Percentiles rank a stretch among this genome's conserved stretches.
Conservation (phyloP, 192 early-diverging fungal genomes). For the Backusella tuberculispora region DNA sequence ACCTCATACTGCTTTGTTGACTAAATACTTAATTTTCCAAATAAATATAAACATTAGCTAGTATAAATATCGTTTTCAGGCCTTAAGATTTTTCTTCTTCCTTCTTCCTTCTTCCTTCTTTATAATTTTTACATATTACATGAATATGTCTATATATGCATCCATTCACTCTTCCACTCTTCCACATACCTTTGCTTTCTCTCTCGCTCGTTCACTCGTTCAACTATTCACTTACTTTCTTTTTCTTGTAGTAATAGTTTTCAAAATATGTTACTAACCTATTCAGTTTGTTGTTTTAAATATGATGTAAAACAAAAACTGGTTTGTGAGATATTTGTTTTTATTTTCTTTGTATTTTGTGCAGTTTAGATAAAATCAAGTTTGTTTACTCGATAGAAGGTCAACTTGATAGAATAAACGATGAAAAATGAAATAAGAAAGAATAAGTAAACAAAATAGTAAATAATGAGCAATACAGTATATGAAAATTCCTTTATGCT, state of each 20-base stretch:
- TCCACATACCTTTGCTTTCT: not conserved
- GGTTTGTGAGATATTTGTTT: not conserved
- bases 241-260: not conserved
- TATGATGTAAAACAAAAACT: not conserved
- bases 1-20: slow-evolving; percentile 16
- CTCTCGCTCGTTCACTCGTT: not conserved
- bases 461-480: not conserved
- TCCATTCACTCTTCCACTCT: not conserved
- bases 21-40: slow-evolving; percentile 1
- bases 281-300: not conserved
- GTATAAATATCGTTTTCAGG: slow-evolving; percentile 7
- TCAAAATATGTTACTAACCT: not conserved
- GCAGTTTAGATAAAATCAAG: not conserved
- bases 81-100: not conserved
- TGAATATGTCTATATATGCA: not conserved
- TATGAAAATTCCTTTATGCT: no score
- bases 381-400: not conserved
- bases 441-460: not conserved
- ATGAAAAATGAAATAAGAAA: not conserved
- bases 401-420: not conserved
- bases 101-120: not conserved
- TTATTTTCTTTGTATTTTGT: not conserved
- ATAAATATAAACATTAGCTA: not conserved
- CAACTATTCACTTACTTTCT: not conserved
- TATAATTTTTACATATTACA: not conserved